Conservation (phyloP, 805 yeast species). For the Wickerhamiella azyma region DNA sequence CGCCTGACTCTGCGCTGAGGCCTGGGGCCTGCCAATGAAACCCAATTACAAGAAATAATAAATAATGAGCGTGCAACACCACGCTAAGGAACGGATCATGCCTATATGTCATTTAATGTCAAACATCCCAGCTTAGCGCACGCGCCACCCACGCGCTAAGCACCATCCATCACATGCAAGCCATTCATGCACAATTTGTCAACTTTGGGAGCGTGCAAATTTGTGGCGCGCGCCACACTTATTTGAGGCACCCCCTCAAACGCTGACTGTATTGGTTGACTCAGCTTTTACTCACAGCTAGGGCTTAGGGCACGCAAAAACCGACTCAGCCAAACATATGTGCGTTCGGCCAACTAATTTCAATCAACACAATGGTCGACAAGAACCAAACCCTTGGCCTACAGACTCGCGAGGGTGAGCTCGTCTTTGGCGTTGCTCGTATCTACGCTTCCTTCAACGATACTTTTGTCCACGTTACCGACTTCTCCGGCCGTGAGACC, state of each 20-base stretch:
- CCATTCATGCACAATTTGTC: too few species aligned
- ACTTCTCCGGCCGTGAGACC: constrained; percentile 99
- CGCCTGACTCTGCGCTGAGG: too few species aligned
- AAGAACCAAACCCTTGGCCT: constrained; percentile 49
- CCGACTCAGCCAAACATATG: constrained; percentile 7
- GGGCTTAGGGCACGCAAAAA: constrained; percentile 7
- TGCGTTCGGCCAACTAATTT: neutral
- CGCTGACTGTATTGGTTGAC: neutral
- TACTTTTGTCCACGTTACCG: constrained; percentile 99
- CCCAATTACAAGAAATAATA: too few species aligned
- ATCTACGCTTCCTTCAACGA: constrained; percentile 99
- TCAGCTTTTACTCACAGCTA: neutral
- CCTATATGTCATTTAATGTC: too few species aligned
- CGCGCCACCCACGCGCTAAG: too few species aligned
- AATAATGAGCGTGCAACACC: too few species aligned
- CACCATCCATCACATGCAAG: too few species aligned
- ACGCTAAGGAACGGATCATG: too few species aligned
- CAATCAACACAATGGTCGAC: constrained; percentile 11
- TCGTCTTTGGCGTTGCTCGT: constrained; percentile 99
- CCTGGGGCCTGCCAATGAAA: too few species aligned
- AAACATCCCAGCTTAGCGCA: too few species aligned
- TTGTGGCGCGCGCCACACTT: neutral
- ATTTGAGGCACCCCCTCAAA: too few species aligned
- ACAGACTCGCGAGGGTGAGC: constrained; percentile 93
- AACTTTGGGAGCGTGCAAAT: neutral